These are phyloP conservation scores for Geosmithia putterillii DNA, from an alignment of 2,329 filamentous ascomycete species.

Conservation along the genomic window DNA sequence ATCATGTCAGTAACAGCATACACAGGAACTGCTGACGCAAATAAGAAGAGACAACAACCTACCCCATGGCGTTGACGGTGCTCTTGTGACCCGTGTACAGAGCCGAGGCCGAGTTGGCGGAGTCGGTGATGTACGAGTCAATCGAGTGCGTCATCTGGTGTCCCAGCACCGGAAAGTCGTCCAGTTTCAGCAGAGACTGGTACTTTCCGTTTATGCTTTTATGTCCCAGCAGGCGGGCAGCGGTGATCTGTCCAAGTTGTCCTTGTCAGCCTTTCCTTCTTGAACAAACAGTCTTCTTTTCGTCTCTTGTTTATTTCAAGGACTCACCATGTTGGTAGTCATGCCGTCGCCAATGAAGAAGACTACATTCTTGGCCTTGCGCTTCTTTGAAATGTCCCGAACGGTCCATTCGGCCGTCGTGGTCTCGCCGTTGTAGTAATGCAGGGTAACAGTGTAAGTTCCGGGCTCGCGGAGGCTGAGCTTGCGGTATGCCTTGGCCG, in stretches of 20 bases:
- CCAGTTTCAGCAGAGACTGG: conserved; percentile 61
- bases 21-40: neutral
- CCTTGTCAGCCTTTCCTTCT: neutral
- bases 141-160: conserved; percentile 86
- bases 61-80: conserved; percentile 66
- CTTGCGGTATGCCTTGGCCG: conserved; percentile 65
- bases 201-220: conserved; percentile 79
- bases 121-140: conserved; percentile 77
- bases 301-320: conserved; percentile 1
- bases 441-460: conserved; percentile 63
- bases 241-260: conserved; percentile 48
- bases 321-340: conserved; percentile 55
- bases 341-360: conserved; percentile 70
- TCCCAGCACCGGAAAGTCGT: conserved; percentile 74
- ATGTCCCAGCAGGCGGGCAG: conserved; percentile 70
- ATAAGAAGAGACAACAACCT: neutral
- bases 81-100: conserved; percentile 77
- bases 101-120: conserved; percentile 72
- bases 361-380: conserved; percentile 75
- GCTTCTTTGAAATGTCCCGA: conserved; percentile 53
- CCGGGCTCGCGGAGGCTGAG: conserved; percentile 69
- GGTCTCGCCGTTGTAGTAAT: conserved; percentile 59
- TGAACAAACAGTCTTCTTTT: neutral
- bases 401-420: conserved; percentile 70
- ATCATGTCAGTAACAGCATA: neutral